Evolutionary conservation across 441 rosid genomes (phyloP).

Genomic region (Flueggea neowawraea): DNA sequence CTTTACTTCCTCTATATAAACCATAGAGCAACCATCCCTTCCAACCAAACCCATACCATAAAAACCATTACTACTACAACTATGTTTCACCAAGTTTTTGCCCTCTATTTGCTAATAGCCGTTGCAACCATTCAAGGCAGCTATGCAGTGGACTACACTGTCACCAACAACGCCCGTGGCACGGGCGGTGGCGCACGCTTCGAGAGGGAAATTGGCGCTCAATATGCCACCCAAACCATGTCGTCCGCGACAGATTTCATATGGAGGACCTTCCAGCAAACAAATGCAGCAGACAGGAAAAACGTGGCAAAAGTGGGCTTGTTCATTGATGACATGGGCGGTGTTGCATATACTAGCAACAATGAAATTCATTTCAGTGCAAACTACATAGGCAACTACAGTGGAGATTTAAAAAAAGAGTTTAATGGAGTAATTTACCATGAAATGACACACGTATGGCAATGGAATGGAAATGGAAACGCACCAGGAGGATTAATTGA

Average conservation of each 20-base stretch:
- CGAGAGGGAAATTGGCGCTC: conserved; percentile 17
- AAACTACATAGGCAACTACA: conserved; percentile 10
- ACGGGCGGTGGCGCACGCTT: conserved; percentile 28
- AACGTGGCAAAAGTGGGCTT: conserved; percentile 13
- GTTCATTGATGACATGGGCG: conserved; percentile 20
- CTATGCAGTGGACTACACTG: conserved; percentile 27
- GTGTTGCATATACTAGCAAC: conserved; percentile 16
- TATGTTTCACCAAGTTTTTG: conserved; percentile 11
- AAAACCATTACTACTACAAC: neutral
- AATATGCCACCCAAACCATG: conserved; percentile 15
- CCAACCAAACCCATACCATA: neutral
- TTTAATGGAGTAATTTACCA: conserved; percentile 32
- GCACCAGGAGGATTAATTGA: conserved; percentile 33
- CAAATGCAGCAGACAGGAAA: conserved; percentile 18
- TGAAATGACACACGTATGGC: conserved; percentile 47
- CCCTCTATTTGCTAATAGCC: conserved; percentile 15
- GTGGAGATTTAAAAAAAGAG: conserved; percentile 20
- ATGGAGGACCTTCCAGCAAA: conserved; percentile 31
- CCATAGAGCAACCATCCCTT: neutral
- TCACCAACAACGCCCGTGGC: conserved; percentile 24
- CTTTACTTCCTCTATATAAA: conserved; percentile 9
- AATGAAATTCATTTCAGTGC: conserved; percentile 24
- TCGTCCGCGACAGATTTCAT: conserved; percentile 24
- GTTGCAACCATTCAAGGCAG: conserved; percentile 13
- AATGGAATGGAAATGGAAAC: conserved; percentile 34